These are phyloP conservation scores for Aspergillus bombycis DNA, from an alignment of 2,329 filamentous ascomycete species.

Conservation along the genomic window DNA sequence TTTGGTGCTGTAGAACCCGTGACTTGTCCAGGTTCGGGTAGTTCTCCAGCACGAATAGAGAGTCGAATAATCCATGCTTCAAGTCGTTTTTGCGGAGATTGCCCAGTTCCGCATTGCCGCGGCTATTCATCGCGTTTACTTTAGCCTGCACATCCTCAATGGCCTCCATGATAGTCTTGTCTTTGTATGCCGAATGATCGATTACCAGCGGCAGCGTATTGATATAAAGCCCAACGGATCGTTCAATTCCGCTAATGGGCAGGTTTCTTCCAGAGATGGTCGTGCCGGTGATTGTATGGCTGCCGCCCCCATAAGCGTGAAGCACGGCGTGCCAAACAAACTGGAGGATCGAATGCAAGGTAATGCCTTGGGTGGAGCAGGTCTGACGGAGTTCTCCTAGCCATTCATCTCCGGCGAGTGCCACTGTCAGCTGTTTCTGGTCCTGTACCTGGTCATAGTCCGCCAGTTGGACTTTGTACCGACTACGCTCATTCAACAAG, in stretches of 20 bases:
- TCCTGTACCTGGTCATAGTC: not conserved
- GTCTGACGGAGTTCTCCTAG: not conserved
- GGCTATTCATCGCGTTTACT: not conserved
- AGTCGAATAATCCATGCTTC: not conserved
- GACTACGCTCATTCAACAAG: not conserved
- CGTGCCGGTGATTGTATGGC: not conserved
- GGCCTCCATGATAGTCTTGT: not conserved
- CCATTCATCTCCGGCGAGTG: not conserved
- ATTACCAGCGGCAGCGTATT: not conserved
- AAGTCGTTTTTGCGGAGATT: not conserved
- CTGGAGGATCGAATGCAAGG: not conserved
- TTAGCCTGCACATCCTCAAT: not conserved
- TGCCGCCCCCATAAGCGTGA: not conserved
- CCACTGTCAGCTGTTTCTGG: not conserved
- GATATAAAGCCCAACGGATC: not conserved
- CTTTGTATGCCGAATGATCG: not conserved
- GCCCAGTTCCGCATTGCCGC: not conserved
- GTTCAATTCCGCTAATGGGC: not conserved
- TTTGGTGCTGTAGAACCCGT: not conserved
- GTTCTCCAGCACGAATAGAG: not conserved
- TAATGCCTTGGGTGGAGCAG: not conserved
- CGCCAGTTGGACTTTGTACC: not conserved
- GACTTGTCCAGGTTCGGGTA: not conserved
- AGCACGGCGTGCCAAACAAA: not conserved
- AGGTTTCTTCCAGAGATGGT: not conserved